Percentiles rank a stretch among this genome's conserved stretches.
Evolutionary conservation across 1,139 yeast species (phyloP).

Genomic region (Yamadazyma siamensis): DNA sequence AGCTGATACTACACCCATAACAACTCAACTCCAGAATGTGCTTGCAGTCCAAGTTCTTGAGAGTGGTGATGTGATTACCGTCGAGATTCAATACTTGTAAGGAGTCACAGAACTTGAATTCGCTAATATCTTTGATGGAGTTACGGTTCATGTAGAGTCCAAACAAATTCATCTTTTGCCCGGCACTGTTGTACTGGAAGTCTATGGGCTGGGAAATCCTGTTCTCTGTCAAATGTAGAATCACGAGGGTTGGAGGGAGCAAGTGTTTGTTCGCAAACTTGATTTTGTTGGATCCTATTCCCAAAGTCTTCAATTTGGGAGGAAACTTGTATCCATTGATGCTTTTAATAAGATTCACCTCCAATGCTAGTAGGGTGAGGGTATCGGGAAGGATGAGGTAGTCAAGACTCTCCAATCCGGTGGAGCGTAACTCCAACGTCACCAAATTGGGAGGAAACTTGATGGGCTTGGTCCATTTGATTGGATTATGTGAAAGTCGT

Average conservation of each 20-base stretch:
- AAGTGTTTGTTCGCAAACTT: slow-evolving; percentile 10
- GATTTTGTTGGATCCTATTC: slow-evolving; percentile 21
- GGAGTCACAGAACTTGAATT: slow-evolving; percentile 16
- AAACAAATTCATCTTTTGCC: slow-evolving; percentile 14
- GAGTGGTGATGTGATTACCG: slow-evolving; percentile 14
- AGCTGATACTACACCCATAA: slow-evolving; percentile 18
- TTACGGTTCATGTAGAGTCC: slow-evolving; percentile 20
- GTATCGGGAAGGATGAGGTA: slow-evolving; percentile 17
- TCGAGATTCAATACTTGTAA: slow-evolving; percentile 20
- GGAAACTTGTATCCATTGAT: slow-evolving; percentile 21
- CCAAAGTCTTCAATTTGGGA: slow-evolving; percentile 14
- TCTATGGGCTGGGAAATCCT: slow-evolving; percentile 14
- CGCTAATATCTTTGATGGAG: slow-evolving; percentile 11
- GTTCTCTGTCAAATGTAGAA: slow-evolving; percentile 24
- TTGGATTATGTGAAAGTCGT: slow-evolving; percentile 21
- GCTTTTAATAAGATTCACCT: slow-evolving; percentile 19
- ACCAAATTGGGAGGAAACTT: slow-evolving; percentile 14
- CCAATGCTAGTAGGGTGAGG: slow-evolving; percentile 17
- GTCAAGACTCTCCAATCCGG: slow-evolving; percentile 16
- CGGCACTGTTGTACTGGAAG: slow-evolving; percentile 14
- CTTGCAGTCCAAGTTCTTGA: slow-evolving; percentile 13
- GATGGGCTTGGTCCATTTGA: slow-evolving; percentile 18
- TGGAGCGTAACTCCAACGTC: slow-evolving; percentile 17
- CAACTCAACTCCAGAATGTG: slow-evolving; percentile 19
- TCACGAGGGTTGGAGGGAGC: slow-evolving; percentile 16